phyloP scores from a whole-genome alignment of 352 stramenopile species.

The Nothophytophthora sp. region DNA sequence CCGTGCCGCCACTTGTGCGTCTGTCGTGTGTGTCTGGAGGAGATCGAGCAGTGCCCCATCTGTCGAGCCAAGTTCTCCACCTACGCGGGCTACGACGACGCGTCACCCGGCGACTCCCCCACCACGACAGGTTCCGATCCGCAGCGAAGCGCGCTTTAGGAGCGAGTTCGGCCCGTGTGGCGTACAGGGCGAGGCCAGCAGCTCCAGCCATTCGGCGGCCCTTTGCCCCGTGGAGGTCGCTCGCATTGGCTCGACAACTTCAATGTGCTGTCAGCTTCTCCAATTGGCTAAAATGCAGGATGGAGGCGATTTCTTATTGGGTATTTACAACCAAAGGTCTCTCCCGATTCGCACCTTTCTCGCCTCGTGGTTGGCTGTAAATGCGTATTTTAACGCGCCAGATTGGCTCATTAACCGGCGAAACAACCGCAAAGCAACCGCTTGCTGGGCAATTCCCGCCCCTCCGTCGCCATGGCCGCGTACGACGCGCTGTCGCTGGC shows the following conservation, averaged over 20 bases:
- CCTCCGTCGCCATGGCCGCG: slow-evolving; percentile 13
- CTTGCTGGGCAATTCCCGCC: too few species aligned
- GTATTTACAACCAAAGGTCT: too few species aligned
- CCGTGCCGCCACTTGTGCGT: slow-evolving; percentile 73
- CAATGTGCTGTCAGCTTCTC: too few species aligned
- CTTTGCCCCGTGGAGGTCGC: too few species aligned
- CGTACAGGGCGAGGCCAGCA: too few species aligned
- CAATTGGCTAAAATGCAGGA: slow-evolving; percentile 14
- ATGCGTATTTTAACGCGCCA: background rate
- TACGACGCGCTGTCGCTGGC: slow-evolving; percentile 64
- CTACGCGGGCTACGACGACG: slow-evolving; percentile 42
- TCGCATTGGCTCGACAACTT: slow-evolving; percentile 4
- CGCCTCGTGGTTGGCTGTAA: background rate
- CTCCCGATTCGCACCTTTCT: too few species aligned
- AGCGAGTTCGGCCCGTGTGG: too few species aligned
- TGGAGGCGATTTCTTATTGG: too few species aligned
- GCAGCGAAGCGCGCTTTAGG: too few species aligned
- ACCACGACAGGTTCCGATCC: too few species aligned
- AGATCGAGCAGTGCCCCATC: slow-evolving; percentile 78
- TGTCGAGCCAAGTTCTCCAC: slow-evolving; percentile 60
- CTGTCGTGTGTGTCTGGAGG: slow-evolving; percentile 56
- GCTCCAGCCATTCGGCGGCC: too few species aligned
- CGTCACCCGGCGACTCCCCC: background rate
- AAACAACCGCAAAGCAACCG: background rate
- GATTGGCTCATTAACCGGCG: background rate